Percentiles rank a stretch among this genome's conserved stretches.
phyloP scores from a whole-genome alignment of 305 asterid species.

The Andrographis paniculata region DNA sequence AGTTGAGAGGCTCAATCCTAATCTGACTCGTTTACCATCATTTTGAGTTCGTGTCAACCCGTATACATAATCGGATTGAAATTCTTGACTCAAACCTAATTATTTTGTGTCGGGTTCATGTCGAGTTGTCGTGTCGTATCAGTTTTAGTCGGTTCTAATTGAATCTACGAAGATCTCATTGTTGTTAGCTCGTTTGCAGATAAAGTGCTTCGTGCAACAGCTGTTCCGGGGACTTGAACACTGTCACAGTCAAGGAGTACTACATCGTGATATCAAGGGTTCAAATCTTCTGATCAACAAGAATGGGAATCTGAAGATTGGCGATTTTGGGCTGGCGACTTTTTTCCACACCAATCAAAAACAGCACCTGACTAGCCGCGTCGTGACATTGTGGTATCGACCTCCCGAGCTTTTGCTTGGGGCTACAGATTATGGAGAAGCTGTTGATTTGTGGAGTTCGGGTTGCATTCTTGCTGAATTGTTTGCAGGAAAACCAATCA shows the following conservation, averaged over 20 bases:
- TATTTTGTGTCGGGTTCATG: no score
- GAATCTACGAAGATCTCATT: neutral
- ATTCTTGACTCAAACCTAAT: no score
- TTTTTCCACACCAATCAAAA: constrained; percentile 52
- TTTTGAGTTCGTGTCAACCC: no score
- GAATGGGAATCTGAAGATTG: no score
- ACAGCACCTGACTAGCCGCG: constrained; percentile 82
- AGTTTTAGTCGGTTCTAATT: no score
- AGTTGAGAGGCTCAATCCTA: no score
- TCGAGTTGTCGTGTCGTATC: no score
- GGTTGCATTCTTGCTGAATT: constrained; percentile 12
- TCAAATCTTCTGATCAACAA: no score
- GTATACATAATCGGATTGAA: no score
- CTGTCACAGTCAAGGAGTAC: constrained; percentile 47
- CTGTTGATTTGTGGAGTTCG: constrained; percentile 12
- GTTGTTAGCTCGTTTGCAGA: constrained; percentile 29
- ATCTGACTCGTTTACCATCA: no score
- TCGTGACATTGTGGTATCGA: constrained; percentile 87
- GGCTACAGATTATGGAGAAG: constrained; percentile 9
- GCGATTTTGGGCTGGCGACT: constrained; percentile 27
- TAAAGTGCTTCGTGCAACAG: constrained; percentile 82
- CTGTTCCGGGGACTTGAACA: constrained; percentile 75
- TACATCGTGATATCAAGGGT: no score
- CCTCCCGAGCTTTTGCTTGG: constrained; percentile 18
- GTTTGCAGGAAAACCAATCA: constrained; percentile 5